These are phyloP conservation scores for Brassica incana DNA, from an alignment of 345 rosid genomes.

Conservation along the genomic window DNA sequence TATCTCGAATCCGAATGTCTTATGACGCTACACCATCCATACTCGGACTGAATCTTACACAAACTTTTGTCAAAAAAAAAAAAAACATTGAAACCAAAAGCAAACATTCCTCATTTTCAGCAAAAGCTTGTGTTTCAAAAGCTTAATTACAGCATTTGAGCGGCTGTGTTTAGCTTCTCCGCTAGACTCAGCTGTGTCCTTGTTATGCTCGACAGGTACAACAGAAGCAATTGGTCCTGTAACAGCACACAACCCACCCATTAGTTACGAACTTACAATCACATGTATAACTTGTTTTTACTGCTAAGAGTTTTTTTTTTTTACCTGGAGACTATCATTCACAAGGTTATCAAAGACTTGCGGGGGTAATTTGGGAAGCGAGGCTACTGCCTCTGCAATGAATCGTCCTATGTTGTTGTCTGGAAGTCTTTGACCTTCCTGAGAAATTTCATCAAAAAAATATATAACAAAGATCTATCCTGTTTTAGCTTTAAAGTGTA, in stretches of 20 bases:
- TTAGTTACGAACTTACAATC: background rate
- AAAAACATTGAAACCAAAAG: conserved; percentile 7
- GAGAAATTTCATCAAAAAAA: conserved; percentile 12
- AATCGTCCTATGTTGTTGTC: conserved; percentile 77
- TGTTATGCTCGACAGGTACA: conserved; percentile 84
- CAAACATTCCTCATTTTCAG: background rate
- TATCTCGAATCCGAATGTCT: background rate
- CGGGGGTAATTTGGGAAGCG: conserved; percentile 76
- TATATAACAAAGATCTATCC: background rate
- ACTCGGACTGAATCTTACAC: conserved; percentile 25
- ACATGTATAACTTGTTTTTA: background rate
- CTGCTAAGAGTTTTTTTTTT: background rate
- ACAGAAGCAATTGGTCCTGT: conserved; percentile 81
- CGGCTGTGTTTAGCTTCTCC: conserved; percentile 91
- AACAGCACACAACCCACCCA: background rate
- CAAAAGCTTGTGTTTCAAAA: conserved; percentile 7
- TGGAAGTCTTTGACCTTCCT: conserved; percentile 72
- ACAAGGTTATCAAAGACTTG: conserved; percentile 79
- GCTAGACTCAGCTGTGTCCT: conserved; percentile 93
- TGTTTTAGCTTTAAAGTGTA: background rate
- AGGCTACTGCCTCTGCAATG: conserved; percentile 66
- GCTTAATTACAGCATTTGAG: conserved; percentile 61
- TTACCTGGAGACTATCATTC: conserved; percentile 88
- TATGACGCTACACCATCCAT: conserved; percentile 11
- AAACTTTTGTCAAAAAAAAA: background rate